phyloP scores from a whole-genome alignment of 2,329 filamentous ascomycete species.

The Phialophora macrospora region DNA sequence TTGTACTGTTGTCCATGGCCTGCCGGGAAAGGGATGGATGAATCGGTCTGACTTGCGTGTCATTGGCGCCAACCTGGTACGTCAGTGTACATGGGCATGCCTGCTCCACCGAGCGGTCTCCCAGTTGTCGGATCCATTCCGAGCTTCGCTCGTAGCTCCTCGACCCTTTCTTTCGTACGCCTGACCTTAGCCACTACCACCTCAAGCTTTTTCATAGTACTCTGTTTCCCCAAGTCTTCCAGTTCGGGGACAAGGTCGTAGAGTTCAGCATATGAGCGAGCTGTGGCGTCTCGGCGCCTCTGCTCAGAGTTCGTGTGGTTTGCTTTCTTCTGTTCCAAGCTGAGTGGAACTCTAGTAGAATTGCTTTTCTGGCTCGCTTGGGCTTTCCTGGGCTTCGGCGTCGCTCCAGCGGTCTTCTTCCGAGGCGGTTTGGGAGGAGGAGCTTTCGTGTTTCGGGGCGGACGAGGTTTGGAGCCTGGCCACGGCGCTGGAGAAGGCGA shows the following conservation, averaged over 20 bases:
- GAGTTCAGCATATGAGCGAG: slow-evolving; percentile 37
- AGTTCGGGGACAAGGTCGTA: slow-evolving; percentile 39
- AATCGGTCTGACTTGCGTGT: neutral
- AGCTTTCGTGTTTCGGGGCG: slow-evolving; percentile 25
- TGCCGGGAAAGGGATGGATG: neutral
- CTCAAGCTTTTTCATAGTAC: slow-evolving; percentile 40
- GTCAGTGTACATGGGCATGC: slow-evolving; percentile 19
- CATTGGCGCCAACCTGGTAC: slow-evolving; percentile 23
- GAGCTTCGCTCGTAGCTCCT: slow-evolving; percentile 29
- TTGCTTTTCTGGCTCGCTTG: slow-evolving; percentile 13
- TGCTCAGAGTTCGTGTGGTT: slow-evolving; percentile 41
- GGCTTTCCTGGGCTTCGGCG: slow-evolving; percentile 29
- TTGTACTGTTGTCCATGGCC: slow-evolving; percentile 15
- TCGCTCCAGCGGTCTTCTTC: slow-evolving; percentile 22
- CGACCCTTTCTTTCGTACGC: slow-evolving; percentile 30
- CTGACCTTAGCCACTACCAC: slow-evolving; percentile 37
- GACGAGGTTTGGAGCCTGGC: slow-evolving; percentile 29
- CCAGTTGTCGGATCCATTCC: slow-evolving; percentile 30
- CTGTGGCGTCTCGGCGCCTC: slow-evolving; percentile 38
- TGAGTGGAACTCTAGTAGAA: slow-evolving; percentile 34
- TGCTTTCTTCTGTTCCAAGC: slow-evolving; percentile 38
- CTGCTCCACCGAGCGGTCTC: slow-evolving; percentile 11
- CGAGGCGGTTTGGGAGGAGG: slow-evolving; percentile 23
- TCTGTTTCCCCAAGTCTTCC: slow-evolving; percentile 37
- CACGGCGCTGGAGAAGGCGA: slow-evolving; percentile 35